Evolutionary conservation across 1,139 yeast genomes (phyloP).

Genomic region (Kodamaea suecica): DNA sequence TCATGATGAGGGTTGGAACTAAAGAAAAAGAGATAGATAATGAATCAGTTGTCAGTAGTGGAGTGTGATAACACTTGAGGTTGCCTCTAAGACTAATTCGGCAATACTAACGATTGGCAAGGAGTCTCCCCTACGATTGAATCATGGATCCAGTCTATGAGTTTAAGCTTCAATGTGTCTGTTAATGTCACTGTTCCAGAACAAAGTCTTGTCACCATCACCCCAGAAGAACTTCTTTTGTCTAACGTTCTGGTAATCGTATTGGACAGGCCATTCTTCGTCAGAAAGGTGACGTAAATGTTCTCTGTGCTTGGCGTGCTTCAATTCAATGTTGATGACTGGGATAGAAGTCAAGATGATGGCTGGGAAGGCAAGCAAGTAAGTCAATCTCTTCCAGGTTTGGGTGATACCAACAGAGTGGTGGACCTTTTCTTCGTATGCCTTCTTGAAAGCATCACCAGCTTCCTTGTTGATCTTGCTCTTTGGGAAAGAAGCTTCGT

Average conservation of each 20-base stretch:
- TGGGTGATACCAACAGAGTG: conserved; percentile 76
- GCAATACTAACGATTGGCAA: too few species aligned
- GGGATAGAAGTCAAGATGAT: conserved; percentile 73
- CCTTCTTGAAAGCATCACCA: conserved; percentile 43
- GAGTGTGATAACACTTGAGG: too few species aligned
- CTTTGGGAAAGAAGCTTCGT: conserved; percentile 38
- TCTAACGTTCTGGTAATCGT: conserved; percentile 89
- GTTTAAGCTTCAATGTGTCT: conserved; percentile 59
- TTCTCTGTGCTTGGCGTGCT: conserved; percentile 86
- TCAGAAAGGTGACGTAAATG: conserved; percentile 75
- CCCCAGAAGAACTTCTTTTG: conserved; percentile 93
- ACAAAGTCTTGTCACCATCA: conserved; percentile 93
- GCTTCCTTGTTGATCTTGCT: conserved; percentile 36
- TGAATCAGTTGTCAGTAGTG: too few species aligned
- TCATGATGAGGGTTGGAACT: too few species aligned
- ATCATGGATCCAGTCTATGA: neutral
- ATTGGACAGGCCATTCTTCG: conserved; percentile 89
- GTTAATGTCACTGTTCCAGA: conserved; percentile 94
- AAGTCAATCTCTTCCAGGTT: conserved; percentile 83
- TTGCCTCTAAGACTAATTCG: too few species aligned
- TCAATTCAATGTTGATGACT: conserved; percentile 75
- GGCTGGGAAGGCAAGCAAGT: conserved; percentile 79
- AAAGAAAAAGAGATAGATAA: too few species aligned
- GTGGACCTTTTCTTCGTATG: conserved; percentile 58
- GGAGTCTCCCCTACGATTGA: too few species aligned